phyloP scores from a whole-genome alignment of 129 eudicot species.

The Flaveria brownii region DNA sequence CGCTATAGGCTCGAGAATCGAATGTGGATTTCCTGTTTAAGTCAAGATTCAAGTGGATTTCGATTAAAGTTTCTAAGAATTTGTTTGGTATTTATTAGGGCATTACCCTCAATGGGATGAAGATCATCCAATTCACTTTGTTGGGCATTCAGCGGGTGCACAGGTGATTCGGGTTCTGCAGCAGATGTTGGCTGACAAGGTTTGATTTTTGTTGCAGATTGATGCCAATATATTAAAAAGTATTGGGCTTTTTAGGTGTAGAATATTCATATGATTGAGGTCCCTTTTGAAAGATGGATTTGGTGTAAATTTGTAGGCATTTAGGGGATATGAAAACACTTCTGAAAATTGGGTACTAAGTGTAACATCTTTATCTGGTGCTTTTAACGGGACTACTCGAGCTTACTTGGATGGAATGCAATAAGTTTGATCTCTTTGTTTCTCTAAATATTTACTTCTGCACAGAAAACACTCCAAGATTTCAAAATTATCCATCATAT shows the following conservation, averaged over 20 bases:
- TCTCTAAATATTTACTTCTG: slow-evolving; percentile 5
- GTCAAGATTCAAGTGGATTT: not conserved
- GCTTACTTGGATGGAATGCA: slow-evolving; percentile 90
- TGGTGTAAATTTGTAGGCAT: slow-evolving; percentile 53
- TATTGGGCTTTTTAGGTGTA: not conserved
- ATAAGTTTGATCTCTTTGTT: slow-evolving; percentile 46
- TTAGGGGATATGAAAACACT: slow-evolving; percentile 75
- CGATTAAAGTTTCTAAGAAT: not conserved
- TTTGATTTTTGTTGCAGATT: slow-evolving; percentile 23
- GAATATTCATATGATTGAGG: slow-evolving; percentile 2
- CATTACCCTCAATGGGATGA: slow-evolving; percentile 95
- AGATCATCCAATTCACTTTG: slow-evolving; percentile 95
- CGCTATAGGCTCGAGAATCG: too few relatives aligned
- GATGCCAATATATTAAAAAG: not conserved
- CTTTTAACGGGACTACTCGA: slow-evolving; percentile 94
- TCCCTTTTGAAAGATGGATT: not conserved
- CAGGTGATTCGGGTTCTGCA: slow-evolving; percentile 88
- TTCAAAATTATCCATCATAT: not conserved
- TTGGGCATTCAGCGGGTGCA: slow-evolving; percentile 98
- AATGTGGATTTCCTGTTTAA: too few relatives aligned
- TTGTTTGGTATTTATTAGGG: slow-evolving; percentile 52
- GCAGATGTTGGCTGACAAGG: slow-evolving; percentile 98
- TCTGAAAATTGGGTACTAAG: slow-evolving; percentile 86
- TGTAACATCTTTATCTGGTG: slow-evolving; percentile 88
- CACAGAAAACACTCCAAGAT: not conserved